Base-by-base conservation (phyloP, 23 red algal species). In the Gracilariopsis chorda region DNA sequence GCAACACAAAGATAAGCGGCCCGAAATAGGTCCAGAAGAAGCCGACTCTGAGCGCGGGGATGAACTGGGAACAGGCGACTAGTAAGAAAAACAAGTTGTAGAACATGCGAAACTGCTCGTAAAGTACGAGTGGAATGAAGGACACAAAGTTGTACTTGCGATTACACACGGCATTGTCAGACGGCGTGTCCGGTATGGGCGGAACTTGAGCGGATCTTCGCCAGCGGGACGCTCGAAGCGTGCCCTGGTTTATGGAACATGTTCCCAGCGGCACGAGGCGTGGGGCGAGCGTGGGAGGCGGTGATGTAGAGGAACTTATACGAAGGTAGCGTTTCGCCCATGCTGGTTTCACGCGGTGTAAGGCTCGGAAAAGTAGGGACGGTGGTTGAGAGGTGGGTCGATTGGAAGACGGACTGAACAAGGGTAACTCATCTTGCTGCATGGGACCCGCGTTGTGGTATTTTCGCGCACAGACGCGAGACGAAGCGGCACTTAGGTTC, bases 61-160 rank as follows among this genome's bases (percentile, higher is more conserved):
- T 95, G 43, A 94, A 74, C 85, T 99, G 93, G 8, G 97, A 96
- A 13, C 81, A 76, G 14, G 97, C 97, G 69, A 99, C 84, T 24
- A 87, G 67, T 10, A 99, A 90, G 35, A 96, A 99, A 46, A 99
- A 99, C 21, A 96, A 58, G 77, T 95, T 99, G 90, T 99, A 99
- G 77, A 99, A 99, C 82, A 95, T 94, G 28, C 93, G 94, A 88
- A 99, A 99, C 65, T 99, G 92, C 33, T 95, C 86, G 71, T 93
- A 92, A 48, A 99, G 40, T 25, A 92, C 94, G 75, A 88, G 80
- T 10, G 97, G 96, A 32, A 99, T 51, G 23, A 99, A 95, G 9
- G 87, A 86, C 0, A 84, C 52, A 6, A 90, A 13, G 19, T 71
- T 92, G 28, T 96, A 96, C 75, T 96, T 96, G 51, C 77, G 80